Base-by-base conservation (phyloP, 148 eudicot genomes). In the Dianthus caryophyllus region DNA sequence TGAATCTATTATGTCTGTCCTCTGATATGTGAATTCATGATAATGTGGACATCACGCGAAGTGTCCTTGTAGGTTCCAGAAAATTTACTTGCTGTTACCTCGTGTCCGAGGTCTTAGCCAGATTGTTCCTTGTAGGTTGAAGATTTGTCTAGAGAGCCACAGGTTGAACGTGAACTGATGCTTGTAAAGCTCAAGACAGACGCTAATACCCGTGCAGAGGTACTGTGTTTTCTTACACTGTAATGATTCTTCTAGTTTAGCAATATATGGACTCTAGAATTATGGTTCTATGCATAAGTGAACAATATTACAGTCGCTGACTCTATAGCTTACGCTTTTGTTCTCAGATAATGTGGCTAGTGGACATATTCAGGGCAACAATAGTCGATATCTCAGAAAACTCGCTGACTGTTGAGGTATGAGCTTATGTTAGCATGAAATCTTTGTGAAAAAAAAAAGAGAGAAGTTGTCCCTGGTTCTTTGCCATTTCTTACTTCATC, bases 141-240 rank as follows among this genome's bases (percentile, higher is more conserved):
- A 79, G 97, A 91, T 79, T 71, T 91, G 57, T 91, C 97, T 4
- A 83, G 60, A 66, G 90, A 86, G 71, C 82, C 97, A 24, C 97
- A 88, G 59, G 97, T 91, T 62, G 97, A 88, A 79, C 85, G 97
- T 68, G 97, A 91, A 77, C 71, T 91, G 61, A 85, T 91, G 92
- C 96, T 91, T 67, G 75, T 91, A 53, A 91, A 91, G 76, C 92
- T 91, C 68, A 63, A 78, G 65, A 83, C 88, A 64, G 85, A 84
- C 79, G 79, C 79, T 67, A 76, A 68, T 58, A 83, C 79, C 46
- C 79, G 71, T 66, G 83, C 90, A 26, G 96, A 91, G 86, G 97
- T 91, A 75, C 14, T 18, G 5, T n/a, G 22, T 50, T 50, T 50
- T 50, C 10, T 10, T 24, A 50, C 0, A 18, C 22, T 50, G n/a